Evolutionary conservation across 495 filamentous ascomycete species (phyloP), one percentile per base, ranked within the genome.

Genomic region (Xylona heveae): DNA sequence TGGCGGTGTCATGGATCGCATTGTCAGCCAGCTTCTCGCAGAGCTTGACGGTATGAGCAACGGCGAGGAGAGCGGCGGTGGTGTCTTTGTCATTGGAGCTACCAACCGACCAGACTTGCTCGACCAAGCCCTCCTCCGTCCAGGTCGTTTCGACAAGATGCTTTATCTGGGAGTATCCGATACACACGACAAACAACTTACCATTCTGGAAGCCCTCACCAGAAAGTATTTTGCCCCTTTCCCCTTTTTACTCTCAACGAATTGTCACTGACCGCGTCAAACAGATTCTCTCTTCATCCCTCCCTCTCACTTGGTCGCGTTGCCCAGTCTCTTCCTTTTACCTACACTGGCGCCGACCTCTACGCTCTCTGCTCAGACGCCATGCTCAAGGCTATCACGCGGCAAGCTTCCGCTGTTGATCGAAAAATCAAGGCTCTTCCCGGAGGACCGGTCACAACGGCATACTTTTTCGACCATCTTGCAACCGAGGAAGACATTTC

Each of bases 131-230:
- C 55, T 97, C 38, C 62, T 97, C 10, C 68, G 88, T 19, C 88
- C 88, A 7, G 88, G 88, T 5, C 62, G 88, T 36, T 97, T 97
- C 46, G 88, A 97, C 48, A 97, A 95, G 65, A 95, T 95, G 90
- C 68, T 97, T 24, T 97, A 94, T 45, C 62, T 97, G 16, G 88
- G 88, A 8, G 78, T 97, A 1, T 84, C 79, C 16, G 88, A 95
- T 50, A 94, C 88, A 9, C 90, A 95, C 47, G 77, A 91, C 6
- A 94, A 94, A 57, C 88, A 97, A 52, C 64, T 79, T 29, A 94
- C 68, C 3, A 95, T 97, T 42, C 58, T 97, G 51, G 80, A 94
- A 50, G 88, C 88, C 6, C 53, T 97, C 40, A 94, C 88, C 6
- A 62, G 88, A 44, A 97, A 95, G 74, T 78, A 63, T 30, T 71